phyloP scores from a whole-genome alignment of 352 stramenopile species.

The Lagenidium giganteum region DNA sequence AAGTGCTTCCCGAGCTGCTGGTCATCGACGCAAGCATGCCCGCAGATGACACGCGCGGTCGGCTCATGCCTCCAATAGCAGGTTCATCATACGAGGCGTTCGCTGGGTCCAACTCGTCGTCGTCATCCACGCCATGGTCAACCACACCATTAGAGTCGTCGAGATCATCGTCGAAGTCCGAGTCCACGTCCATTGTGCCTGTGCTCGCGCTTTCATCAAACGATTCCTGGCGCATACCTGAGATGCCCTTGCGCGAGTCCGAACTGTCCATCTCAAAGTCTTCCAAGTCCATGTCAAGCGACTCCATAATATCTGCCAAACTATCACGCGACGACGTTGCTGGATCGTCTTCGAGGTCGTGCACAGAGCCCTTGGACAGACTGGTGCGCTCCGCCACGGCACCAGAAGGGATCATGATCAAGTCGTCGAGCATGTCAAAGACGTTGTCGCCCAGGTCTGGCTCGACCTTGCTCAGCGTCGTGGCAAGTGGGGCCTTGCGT shows the following conservation, averaged over 20 bases:
- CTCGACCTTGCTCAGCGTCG: conserved; percentile 65
- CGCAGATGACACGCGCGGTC: conserved; percentile 59
- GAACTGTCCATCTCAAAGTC: conserved; percentile 40
- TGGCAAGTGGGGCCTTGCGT: conserved; percentile 46
- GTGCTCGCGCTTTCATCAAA: conserved; percentile 66
- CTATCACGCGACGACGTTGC: conserved; percentile 45
- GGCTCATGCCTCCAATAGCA: conserved; percentile 54
- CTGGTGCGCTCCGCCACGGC: conserved; percentile 47
- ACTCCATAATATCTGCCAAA: conserved; percentile 80
- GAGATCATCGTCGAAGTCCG: conserved; percentile 23
- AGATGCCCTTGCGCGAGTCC: conserved; percentile 19
- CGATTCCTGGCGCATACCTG: conserved; percentile 29
- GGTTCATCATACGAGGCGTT: conserved; percentile 19
- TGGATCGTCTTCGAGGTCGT: conserved; percentile 25
- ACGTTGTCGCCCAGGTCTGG: conserved; percentile 80
- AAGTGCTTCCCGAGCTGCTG: conserved; percentile 54
- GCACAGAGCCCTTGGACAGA: conserved; percentile 47
- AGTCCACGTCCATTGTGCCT: conserved; percentile 46
- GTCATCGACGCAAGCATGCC: conserved; percentile 69
- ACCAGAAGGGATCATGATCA: conserved; percentile 76
- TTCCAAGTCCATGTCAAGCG: conserved; percentile 80
- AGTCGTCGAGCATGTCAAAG: conserved; percentile 85
- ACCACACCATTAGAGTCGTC: conserved; percentile 35
- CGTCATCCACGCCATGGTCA: conserved; percentile 6
- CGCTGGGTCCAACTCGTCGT: conserved; percentile 8